phyloP scores from a whole-genome alignment of 768 basidiomycete genomes.

The Lyophyllum shimeji region DNA sequence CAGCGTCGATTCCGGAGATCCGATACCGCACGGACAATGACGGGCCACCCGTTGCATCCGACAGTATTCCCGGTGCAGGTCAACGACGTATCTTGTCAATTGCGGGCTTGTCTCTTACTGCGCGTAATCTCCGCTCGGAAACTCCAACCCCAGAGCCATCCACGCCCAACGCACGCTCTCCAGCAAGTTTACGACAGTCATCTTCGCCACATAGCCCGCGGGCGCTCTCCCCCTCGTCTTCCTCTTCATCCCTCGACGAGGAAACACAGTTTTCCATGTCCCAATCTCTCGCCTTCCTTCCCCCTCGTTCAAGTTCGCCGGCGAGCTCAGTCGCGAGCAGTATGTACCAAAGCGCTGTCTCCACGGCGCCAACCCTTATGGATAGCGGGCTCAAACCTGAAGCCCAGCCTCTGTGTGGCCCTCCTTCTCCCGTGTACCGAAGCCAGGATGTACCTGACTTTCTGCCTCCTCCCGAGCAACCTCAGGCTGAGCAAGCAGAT shows the following conservation, averaged over 20 bases:
- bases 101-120: slow-evolving; percentile 55
- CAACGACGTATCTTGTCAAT: slow-evolving; percentile 52
- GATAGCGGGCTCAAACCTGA: not conserved
- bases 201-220: slow-evolving; percentile 15
- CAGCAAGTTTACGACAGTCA: slow-evolving; percentile 1
- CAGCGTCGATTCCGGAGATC: slow-evolving; percentile 55
- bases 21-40: slow-evolving; percentile 50
- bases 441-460: slow-evolving; percentile 3
- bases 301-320: slow-evolving; percentile 44
- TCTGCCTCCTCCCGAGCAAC: not conserved
- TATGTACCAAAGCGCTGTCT: slow-evolving; percentile 79
- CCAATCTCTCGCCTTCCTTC: slow-evolving; percentile 68
- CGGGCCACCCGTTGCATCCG: slow-evolving; percentile 3
- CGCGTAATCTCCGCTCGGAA: slow-evolving; percentile 39
- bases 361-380: slow-evolving; percentile 22
- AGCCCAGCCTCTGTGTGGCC: slow-evolving; percentile 4
- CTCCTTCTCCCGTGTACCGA: slow-evolving; percentile 11
- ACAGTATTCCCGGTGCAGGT: slow-evolving; percentile 17
- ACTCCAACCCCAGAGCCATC: slow-evolving; percentile 9
- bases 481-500: slow-evolving; percentile 33
- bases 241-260: slow-evolving; percentile 64
- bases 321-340: slow-evolving; percentile 55
- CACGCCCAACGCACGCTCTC: slow-evolving; percentile 24
- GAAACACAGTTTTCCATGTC: slow-evolving; percentile 68
- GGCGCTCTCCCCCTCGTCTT: slow-evolving; percentile 49